A percentile compares a stretch with the other conserved stretches of the same genome.
phyloP scores from a whole-genome alignment of 441 rosid genomes.

The Geranium incanum region DNA sequence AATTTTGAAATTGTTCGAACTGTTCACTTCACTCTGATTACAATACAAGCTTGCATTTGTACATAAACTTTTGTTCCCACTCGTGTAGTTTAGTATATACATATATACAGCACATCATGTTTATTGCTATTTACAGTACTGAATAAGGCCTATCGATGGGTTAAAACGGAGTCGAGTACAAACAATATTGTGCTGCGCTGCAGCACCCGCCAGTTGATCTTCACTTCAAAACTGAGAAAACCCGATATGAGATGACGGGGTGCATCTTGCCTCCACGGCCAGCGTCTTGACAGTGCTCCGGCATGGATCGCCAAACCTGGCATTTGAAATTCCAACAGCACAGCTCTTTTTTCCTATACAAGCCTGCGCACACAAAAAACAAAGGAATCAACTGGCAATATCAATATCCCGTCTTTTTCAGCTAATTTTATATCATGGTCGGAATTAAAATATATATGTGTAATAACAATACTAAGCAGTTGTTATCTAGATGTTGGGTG shows the following conservation, averaged over 20 bases:
- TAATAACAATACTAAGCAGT: background rate
- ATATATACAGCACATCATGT: background rate
- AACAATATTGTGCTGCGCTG: background rate
- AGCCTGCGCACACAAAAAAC: conserved; percentile 30
- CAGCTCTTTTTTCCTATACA: conserved; percentile 51
- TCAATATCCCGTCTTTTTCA: too few species aligned
- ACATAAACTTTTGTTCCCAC: too few species aligned
- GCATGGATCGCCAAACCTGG: conserved; percentile 55
- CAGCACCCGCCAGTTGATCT: background rate
- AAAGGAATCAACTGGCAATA: background rate
- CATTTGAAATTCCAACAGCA: conserved; percentile 42
- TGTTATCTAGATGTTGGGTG: background rate
- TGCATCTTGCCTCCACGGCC: conserved; percentile 14
- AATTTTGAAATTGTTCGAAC: too few species aligned
- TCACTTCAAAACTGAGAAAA: conserved; percentile 7
- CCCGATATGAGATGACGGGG: background rate
- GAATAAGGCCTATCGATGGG: too few species aligned
- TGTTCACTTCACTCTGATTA: too few species aligned
- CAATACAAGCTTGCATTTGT: too few species aligned
- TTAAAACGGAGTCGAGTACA: too few species aligned
- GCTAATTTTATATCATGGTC: background rate
- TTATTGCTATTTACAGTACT: background rate
- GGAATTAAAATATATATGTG: background rate
- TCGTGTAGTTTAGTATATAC: too few species aligned
- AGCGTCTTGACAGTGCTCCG: conserved; percentile 23